A percentile compares a stretch with the other conserved stretches of the same genome.
These are phyloP conservation scores for Hyphodiscus hymeniophilus DNA, from an alignment of 495 filamentous ascomycete genomes.

Conservation along the genomic window DNA sequence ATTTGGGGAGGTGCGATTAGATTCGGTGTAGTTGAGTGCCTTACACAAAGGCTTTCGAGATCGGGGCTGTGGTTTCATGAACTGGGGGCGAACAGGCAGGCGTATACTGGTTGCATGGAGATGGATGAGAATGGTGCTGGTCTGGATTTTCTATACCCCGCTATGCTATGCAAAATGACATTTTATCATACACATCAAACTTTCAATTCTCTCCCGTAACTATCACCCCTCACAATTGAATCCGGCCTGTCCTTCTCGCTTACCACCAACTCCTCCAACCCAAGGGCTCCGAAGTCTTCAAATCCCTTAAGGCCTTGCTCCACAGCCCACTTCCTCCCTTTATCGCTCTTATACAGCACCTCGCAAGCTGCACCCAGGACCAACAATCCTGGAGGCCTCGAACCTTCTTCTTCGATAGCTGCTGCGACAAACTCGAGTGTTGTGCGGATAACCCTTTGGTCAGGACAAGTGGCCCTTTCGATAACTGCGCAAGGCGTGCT, in stretches of 20 bases:
- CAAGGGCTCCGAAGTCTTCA: constrained; percentile 28
- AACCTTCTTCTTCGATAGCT: constrained; percentile 85
- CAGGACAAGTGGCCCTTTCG: constrained; percentile 88
- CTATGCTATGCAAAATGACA: no score
- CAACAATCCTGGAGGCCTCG: constrained; percentile 79
- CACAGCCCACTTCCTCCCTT: constrained; percentile 64
- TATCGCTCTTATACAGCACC: constrained; percentile 50
- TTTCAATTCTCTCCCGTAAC: constrained; percentile 11
- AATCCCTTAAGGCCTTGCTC: constrained; percentile 82
- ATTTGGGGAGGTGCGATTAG: neutral
- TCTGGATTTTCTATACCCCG: no score
- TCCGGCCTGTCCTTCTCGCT: constrained; percentile 10
- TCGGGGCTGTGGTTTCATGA: no score
- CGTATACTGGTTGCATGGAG: no score
- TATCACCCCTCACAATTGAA: constrained; percentile 6
- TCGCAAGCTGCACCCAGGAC: constrained; percentile 84
- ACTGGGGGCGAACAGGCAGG: no score
- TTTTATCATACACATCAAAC: neutral
- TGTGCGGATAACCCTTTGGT: constrained; percentile 86
- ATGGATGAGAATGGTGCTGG: no score
- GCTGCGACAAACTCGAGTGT: constrained; percentile 69
- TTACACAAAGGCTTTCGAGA: no score
- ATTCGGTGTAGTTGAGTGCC: no score
- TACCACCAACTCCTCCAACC: constrained; percentile 23
- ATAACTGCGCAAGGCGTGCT: constrained; percentile 83